phyloP scores from a whole-genome alignment of 176 grass and related monocot genomes.

The Triticum urartu region DNA sequence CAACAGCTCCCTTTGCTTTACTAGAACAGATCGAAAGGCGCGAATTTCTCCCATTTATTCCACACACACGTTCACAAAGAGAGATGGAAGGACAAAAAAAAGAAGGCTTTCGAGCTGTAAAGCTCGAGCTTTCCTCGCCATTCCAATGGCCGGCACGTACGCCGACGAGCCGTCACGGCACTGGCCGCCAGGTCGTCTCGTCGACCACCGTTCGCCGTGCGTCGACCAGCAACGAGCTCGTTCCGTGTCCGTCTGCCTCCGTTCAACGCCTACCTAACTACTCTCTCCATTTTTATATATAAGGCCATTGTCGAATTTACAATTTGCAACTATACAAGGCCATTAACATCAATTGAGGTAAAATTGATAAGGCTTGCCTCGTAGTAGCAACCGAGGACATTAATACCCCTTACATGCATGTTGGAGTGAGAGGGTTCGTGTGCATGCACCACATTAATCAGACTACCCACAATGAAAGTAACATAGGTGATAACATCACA shows the following conservation, averaged over 20 bases:
- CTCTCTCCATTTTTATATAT: no score
- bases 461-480: no score
- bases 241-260: not conserved
- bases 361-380: no score
- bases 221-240: not conserved
- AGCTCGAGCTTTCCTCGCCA: not conserved
- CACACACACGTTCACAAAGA: not conserved
- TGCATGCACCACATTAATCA: no score
- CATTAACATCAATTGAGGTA: no score
- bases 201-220: not conserved
- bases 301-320: no score
- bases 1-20: not conserved
- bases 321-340: no score
- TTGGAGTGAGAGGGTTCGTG: no score
- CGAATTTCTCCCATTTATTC: not conserved
- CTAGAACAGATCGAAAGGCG: not conserved
- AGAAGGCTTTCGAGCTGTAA: not conserved
- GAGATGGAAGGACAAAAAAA: not conserved
- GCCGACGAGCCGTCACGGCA: slow-evolving; percentile 16
- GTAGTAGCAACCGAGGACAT: no score
- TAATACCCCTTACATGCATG: no score
- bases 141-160: not conserved
- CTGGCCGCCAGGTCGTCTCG: not conserved
- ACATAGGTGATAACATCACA: no score
- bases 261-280: not conserved